Percentiles rank a stretch among this genome's conserved stretches.
Evolutionary conservation across 2,329 filamentous ascomycete species (phyloP).

Genomic region (Verticillium klebahnii): DNA sequence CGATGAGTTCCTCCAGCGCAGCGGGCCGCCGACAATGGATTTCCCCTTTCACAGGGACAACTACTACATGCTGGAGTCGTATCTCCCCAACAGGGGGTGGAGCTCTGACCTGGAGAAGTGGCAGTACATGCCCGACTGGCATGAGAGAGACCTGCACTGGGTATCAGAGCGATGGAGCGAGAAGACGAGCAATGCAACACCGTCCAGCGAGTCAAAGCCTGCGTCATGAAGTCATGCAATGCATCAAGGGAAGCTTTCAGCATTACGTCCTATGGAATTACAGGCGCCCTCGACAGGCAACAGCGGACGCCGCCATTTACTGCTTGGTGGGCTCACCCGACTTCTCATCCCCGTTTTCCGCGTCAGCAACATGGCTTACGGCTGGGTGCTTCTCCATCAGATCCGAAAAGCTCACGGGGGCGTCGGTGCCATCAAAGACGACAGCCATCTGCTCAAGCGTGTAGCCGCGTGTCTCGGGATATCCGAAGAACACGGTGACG

Average conservation of each 20-base stretch:
- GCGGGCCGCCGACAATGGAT: constrained; percentile 45
- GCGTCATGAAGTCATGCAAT: neutral
- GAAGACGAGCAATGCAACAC: neutral
- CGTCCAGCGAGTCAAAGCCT: too few relatives aligned
- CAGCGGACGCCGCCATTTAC: neutral
- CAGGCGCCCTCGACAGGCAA: neutral
- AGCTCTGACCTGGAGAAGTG: constrained; percentile 36
- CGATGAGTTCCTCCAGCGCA: constrained; percentile 45
- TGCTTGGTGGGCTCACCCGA: neutral
- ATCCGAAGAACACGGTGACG: constrained; percentile 50
- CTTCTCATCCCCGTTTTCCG: neutral
- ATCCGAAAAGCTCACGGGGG: constrained; percentile 40
- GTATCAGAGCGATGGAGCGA: neutral
- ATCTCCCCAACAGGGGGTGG: constrained; percentile 53
- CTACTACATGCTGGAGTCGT: constrained; percentile 55
- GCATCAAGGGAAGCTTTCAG: neutral
- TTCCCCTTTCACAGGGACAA: constrained; percentile 52
- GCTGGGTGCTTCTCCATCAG: constrained; percentile 37
- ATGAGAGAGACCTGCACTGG: constrained; percentile 29
- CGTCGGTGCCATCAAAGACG: constrained; percentile 60
- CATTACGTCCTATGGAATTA: neutral
- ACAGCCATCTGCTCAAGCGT: constrained; percentile 64
- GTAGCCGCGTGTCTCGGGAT: constrained; percentile 58
- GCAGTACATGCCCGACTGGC: constrained; percentile 41
- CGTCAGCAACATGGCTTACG: neutral